Conservation (phyloP, 2,329 filamentous ascomycete genomes). For the Alternaria ethzedia region DNA sequence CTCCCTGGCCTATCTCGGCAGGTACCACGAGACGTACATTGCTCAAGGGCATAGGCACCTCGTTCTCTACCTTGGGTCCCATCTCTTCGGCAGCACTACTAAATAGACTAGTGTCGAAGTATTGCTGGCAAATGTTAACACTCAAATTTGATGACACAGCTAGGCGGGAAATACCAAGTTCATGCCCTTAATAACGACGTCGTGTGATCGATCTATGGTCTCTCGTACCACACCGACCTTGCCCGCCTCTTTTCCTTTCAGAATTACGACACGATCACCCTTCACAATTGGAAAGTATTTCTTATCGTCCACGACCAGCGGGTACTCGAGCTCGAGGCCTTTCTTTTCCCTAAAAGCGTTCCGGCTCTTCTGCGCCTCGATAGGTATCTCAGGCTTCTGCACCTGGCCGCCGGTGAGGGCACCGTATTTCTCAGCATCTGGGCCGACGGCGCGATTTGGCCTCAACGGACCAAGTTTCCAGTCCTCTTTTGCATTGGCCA, state of each 20-base stretch:
- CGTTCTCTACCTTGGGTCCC: slow-evolving; percentile 55
- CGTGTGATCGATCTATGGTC: slow-evolving; percentile 53
- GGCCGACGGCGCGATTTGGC: slow-evolving; percentile 75
- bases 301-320: slow-evolving; percentile 37
- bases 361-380: slow-evolving; percentile 35
- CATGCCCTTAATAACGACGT: slow-evolving; percentile 46
- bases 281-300: slow-evolving; percentile 47
- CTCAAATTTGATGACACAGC: background rate
- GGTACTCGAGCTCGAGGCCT: slow-evolving; percentile 30
- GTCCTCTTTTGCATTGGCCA: slow-evolving; percentile 70
- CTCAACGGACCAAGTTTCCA: slow-evolving; percentile 80
- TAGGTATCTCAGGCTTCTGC: slow-evolving; percentile 48
- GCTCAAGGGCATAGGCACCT: slow-evolving; percentile 68
- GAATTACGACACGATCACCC: slow-evolving; percentile 82
- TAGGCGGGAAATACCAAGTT: slow-evolving; percentile 45
- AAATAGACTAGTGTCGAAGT: slow-evolving; percentile 51
- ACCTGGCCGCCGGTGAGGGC: slow-evolving; percentile 51
- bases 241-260: slow-evolving; percentile 79
- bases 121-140: slow-evolving; percentile 41
- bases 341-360: slow-evolving; percentile 28
- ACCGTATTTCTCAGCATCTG: slow-evolving; percentile 64
- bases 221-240: slow-evolving; percentile 76
- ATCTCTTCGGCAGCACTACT: slow-evolving; percentile 32
- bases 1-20: slow-evolving; percentile 55
- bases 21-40: slow-evolving; percentile 83